Conservation (phyloP, 441 rosid species). For the Breynia disticha region DNA sequence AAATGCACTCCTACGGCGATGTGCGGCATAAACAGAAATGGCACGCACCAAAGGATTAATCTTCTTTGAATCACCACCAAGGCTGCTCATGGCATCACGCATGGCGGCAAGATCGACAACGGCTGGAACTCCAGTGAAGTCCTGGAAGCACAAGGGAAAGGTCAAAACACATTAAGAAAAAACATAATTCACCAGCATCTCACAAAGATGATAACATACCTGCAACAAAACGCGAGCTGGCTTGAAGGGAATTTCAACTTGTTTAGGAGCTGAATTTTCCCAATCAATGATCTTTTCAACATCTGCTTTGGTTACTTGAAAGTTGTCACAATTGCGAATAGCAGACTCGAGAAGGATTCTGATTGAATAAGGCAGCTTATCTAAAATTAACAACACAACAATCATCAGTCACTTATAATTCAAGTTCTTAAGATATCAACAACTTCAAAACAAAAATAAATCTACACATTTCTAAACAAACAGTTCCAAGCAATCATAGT, state of each 20-base stretch:
- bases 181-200: not conserved
- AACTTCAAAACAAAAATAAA: too few relatives aligned
- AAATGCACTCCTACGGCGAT: too few relatives aligned
- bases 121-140: conserved; percentile 98
- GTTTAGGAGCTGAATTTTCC: conserved; percentile 85
- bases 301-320: conserved; percentile 91
- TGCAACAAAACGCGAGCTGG: conserved; percentile 98
- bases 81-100: conserved; percentile 98
- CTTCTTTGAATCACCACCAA: conserved; percentile 89
- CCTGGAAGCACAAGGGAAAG: conserved; percentile 36
- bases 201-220: conserved; percentile 25
- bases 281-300: conserved; percentile 95
- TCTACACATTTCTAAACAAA: too few relatives aligned
- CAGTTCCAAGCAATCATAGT: too few relatives aligned
- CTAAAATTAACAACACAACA: conserved; percentile 30
- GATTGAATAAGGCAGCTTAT: conserved; percentile 86
- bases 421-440: not conserved
- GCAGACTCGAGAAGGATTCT: conserved; percentile 98
- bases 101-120: conserved; percentile 98
- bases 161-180: conserved; percentile 7
- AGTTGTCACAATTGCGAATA: conserved; percentile 93
- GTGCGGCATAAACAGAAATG: not conserved
- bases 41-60: conserved; percentile 78
- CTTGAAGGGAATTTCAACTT: conserved; percentile 97
- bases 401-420: not conserved